Evolutionary conservation across 2,329 filamentous ascomycete genomes (phyloP), one percentile per base, ranked within the genome.

Genomic region (Aspergillus ochraceoroseus): DNA sequence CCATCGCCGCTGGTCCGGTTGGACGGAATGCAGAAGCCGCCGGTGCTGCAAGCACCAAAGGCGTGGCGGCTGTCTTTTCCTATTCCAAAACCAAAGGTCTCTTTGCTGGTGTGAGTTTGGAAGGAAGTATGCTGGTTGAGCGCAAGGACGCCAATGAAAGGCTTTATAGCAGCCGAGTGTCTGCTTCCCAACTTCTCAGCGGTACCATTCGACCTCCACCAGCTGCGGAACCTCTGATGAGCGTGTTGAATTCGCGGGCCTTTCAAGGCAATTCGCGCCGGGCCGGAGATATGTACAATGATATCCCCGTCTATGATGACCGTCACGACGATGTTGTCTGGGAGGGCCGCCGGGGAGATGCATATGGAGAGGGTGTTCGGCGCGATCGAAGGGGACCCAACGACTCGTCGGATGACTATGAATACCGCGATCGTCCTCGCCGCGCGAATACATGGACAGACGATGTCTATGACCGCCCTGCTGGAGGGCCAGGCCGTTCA

Each of bases 81-180:
- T 98, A 98, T 74, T 92, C 85, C 63, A 96, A 95, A 70, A 98
- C 92, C 8, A 96, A 95, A 71, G 92, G 92, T 13, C 71, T 98
- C 20, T 98, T 98, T 56, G 92, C 92, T 4, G 92, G 92, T 60
- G 89, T 98, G 32, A 94, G 86, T 54, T 72, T 98, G 52, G 92
- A 98, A 65, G 92, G 92, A 14, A 90, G 85, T 47, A 88, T 86
- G 38, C 83, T 98, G 51, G 86, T 96, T 49, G 92, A 98, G 70
- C 80, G 92, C 49, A 84, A 88, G 68, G 92, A 98, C 66, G 92
- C 92, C 54, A 98, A 98, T 62, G 85, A 95, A 69, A 95, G 94
- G 70, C 77, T 98, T 46, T 98, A 98, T 65, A 86, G 87, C 47
- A 79, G 83, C 43, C 80, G 85, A 46, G 77, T 86, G 64, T 88